Conservation (phyloP, 192 early-diverging fungal genomes). For the Cladochytrium replicatum region DNA sequence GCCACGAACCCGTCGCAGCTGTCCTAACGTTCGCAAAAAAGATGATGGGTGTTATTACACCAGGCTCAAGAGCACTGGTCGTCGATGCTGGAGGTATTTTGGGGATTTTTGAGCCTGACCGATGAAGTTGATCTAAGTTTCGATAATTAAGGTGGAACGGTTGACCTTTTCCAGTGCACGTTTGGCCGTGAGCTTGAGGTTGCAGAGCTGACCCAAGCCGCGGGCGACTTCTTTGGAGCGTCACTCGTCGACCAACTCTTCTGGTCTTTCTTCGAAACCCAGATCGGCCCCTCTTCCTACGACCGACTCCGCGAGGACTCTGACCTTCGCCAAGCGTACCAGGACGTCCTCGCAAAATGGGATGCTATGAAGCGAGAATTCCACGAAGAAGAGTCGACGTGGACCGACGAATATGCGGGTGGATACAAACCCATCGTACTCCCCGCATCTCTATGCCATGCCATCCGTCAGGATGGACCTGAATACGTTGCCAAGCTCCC, state of each 20-base stretch:
- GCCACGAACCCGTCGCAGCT: too few relatives aligned
- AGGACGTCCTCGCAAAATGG: neutral
- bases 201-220: too few relatives aligned
- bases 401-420: neutral
- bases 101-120: too few relatives aligned
- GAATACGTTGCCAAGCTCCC: neutral
- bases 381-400: neutral
- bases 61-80: too few relatives aligned
- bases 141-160: neutral
- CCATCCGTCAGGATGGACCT: neutral
- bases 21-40: too few relatives aligned
- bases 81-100: too few relatives aligned
- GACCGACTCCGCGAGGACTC: neutral
- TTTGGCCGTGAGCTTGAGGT: neutral
- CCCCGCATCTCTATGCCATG: neutral
- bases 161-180: neutral
- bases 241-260: neutral
- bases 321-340: neutral
- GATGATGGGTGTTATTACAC: too few relatives aligned
- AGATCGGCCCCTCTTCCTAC: neutral
- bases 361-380: neutral
- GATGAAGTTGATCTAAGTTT: neutral
- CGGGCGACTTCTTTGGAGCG: neutral
- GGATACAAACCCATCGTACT: neutral
- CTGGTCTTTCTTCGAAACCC: neutral